Evolutionary conservation across 2,329 filamentous ascomycete genomes (phyloP).

Genomic region (Pseudopyrenochaeta lycopersici): DNA sequence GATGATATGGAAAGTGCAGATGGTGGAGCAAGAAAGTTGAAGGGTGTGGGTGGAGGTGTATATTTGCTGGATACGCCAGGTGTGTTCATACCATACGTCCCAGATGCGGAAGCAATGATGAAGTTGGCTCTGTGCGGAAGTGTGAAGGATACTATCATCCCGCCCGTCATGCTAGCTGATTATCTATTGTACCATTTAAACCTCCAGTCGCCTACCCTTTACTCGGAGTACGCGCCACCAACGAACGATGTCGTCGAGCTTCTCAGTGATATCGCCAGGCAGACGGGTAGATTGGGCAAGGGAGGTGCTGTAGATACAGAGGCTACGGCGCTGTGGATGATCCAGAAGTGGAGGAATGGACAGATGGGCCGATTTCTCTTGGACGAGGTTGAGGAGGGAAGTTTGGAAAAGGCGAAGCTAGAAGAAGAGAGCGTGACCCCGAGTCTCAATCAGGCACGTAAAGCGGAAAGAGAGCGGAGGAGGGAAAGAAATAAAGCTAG

Average conservation of each 20-base stretch:
- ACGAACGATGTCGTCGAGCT: constrained; percentile 86
- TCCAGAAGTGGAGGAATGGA: constrained; percentile 84
- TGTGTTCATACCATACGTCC: constrained; percentile 92
- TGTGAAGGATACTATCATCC: constrained; percentile 88
- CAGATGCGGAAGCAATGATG: constrained; percentile 86
- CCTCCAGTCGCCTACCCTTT: constrained; percentile 67
- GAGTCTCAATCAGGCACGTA: constrained; percentile 75
- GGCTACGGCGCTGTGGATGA: constrained; percentile 78
- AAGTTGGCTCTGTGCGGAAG: constrained; percentile 92
- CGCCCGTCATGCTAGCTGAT: constrained; percentile 80
- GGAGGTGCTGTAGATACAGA: constrained; percentile 77
- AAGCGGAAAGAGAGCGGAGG: constrained; percentile 67
- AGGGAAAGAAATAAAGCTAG: constrained; percentile 37
- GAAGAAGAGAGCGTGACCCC: constrained; percentile 57
- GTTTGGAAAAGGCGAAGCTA: constrained; percentile 62
- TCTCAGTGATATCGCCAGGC: constrained; percentile 73
- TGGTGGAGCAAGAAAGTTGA: constrained; percentile 32
- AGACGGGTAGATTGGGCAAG: constrained; percentile 78
- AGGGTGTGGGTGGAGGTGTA: constrained; percentile 64
- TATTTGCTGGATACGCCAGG: constrained; percentile 93
- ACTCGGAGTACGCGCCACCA: constrained; percentile 73
- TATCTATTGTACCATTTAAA: constrained; percentile 91
- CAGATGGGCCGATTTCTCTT: constrained; percentile 79
- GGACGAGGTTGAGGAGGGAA: constrained; percentile 74
- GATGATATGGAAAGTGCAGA: constrained; percentile 51